phyloP scores from a whole-genome alignment of 192 early-diverging fungal genomes.

The Coemansia sp. region DNA sequence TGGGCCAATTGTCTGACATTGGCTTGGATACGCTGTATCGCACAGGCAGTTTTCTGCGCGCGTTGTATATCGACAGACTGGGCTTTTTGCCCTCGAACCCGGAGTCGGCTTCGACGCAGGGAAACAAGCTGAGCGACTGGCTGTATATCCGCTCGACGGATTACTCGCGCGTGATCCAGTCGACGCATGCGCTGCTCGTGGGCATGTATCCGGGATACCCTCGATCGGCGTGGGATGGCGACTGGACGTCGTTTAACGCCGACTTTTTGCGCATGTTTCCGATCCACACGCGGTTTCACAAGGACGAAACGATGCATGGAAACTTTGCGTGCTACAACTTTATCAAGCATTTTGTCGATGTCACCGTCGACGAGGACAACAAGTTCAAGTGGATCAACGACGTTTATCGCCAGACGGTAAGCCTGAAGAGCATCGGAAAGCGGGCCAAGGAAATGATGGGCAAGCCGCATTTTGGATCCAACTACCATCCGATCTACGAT shows the following conservation, averaged over 20 bases:
- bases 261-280: conserved; percentile 24
- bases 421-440: conserved; percentile 30
- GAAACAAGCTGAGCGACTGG: conserved; percentile 16
- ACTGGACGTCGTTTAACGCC: conserved; percentile 16
- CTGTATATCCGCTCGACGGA: conserved; percentile 62
- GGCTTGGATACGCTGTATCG: conserved; percentile 54
- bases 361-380: background rate
- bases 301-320: conserved; percentile 37
- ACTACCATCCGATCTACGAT: conserved; percentile 43
- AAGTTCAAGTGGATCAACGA: conserved; percentile 33
- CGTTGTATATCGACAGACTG: conserved; percentile 57
- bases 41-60: conserved; percentile 49
- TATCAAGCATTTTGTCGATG: conserved; percentile 20
- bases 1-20: conserved; percentile 60
- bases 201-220: conserved; percentile 59
- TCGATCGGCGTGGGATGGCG: background rate
- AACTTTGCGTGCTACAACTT: conserved; percentile 46
- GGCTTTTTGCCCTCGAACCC: conserved; percentile 23
- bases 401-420: conserved; percentile 28
- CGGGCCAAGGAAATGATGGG: conserved; percentile 14
- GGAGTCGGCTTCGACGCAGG: background rate
- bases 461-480: conserved; percentile 21
- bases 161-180: conserved; percentile 68
- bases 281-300: conserved; percentile 26
- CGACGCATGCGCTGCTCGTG: conserved; percentile 60